These are phyloP conservation scores for Calonectria pteridis DNA, from an alignment of 2,329 filamentous ascomycete genomes.

Conservation along the genomic window DNA sequence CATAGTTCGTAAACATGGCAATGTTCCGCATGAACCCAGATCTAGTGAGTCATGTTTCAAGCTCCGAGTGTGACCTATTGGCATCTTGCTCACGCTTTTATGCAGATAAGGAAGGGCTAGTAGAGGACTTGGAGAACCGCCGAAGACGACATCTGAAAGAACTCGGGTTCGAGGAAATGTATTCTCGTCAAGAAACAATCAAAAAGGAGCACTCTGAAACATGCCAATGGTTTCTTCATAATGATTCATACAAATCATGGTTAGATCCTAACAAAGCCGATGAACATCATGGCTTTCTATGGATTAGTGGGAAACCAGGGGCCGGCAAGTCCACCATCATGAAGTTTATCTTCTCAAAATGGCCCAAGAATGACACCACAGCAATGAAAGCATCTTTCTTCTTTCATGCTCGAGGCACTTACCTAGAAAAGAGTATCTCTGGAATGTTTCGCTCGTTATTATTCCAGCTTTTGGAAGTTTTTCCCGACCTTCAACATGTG, in stretches of 20 bases:
- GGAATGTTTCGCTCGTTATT: conserved; percentile 67
- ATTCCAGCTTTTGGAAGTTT: conserved; percentile 55
- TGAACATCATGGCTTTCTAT: conserved; percentile 52
- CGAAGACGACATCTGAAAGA: no score
- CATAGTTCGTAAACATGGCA: no score
- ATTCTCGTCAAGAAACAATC: background rate
- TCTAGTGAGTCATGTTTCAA: no score
- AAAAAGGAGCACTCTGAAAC: background rate
- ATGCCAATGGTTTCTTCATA: background rate
- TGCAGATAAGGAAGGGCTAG: no score
- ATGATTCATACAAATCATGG: conserved; percentile 28
- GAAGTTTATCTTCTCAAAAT: conserved; percentile 50
- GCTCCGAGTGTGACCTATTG: no score
- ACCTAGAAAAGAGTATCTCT: conserved; percentile 56
- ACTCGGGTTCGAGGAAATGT: no score
- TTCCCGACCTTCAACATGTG: conserved; percentile 49
- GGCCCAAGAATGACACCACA: conserved; percentile 19
- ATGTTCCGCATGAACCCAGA: no score
- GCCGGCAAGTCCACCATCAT: conserved; percentile 61
- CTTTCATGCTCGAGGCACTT: conserved; percentile 57
- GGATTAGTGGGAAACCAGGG: conserved; percentile 61
- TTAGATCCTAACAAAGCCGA: background rate
- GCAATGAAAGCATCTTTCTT: conserved; percentile 62
- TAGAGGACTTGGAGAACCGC: no score
- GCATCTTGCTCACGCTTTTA: no score